Evolutionary conservation across 1,284 basidiomycete species (phyloP), one percentile per base, ranked within the genome.

Genomic region (Fomitopsis betulina): DNA sequence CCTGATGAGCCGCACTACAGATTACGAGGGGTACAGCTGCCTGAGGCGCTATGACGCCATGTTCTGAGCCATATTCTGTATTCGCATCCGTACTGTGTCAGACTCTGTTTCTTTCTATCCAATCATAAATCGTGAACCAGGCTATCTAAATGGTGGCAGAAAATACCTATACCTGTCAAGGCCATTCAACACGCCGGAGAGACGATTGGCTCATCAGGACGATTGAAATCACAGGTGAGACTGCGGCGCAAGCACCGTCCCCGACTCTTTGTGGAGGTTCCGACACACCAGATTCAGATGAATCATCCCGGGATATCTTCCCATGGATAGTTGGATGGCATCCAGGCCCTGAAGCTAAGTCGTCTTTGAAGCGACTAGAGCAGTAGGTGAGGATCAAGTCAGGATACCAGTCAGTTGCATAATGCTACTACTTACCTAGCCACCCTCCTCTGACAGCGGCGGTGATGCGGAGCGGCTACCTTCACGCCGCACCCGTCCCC

Each of bases 1-100:
- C 25, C 27, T 27, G 23, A 12, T 25, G 25, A 21, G 15, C 27
- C 23, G 58, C 19, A 52, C 42, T 54, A 49, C 66, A 91, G 89
- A 91, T 68, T 85, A 86, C 62, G 84, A 89, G 63, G 84, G 87
- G 85, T 93, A 92, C 74, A 92, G 90, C 35, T 93, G 91, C 68
- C 71, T 89, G 67, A 84, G 82, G 62, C 80, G 79, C 68, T 91
- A 89, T 66, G 88, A 91, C 65, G 73, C 70, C 39, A 60, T 91
- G 68, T 88, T 89, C 72, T 65, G 59, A 57, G 60, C 58, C 52
- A 54, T 27, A 35, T 38, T 35, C 32, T 57, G 25, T 57, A 52
- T 33, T 12, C 10, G 49, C 32, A 47, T 57, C 8, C 35, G 30
- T 40, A 39, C 49, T 57, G 56, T 40, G 39, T 33, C 25, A 19